A percentile compares a stretch with the other conserved stretches of the same genome.
These are phyloP conservation scores for Lentinus tigrinus DNA, from an alignment of 768 basidiomycete species.

Conservation along the genomic window DNA sequence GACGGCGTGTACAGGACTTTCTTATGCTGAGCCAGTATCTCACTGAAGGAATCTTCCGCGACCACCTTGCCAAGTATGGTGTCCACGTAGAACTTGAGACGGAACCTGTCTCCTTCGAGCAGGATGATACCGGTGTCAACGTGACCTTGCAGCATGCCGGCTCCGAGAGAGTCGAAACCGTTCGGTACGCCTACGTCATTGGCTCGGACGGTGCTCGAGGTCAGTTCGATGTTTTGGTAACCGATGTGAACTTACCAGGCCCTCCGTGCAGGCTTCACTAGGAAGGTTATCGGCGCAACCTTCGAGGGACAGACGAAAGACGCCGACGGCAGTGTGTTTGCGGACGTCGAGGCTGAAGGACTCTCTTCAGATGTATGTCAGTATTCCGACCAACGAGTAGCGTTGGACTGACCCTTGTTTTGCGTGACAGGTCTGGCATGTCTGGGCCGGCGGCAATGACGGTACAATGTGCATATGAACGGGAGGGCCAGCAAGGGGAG, in stretches of 20 bases:
- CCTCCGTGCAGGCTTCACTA: conserved; percentile 30
- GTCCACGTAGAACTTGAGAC: conserved; percentile 35
- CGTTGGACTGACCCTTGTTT: neutral
- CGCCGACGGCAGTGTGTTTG: conserved; percentile 28
- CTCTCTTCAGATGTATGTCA: conserved; percentile 12
- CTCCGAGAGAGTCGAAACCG: conserved; percentile 26
- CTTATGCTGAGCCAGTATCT: conserved; percentile 15
- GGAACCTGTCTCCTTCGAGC: conserved; percentile 35
- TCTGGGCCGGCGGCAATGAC: no score
- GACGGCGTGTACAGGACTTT: neutral
- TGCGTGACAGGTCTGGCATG: conserved; percentile 6
- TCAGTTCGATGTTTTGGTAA: neutral
- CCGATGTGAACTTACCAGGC: neutral
- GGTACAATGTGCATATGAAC: conserved; percentile 15
- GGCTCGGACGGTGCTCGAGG: conserved; percentile 42
- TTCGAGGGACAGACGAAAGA: conserved; percentile 42
- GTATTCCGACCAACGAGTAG: neutral
- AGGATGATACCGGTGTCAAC: conserved; percentile 30
- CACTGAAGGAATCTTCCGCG: conserved; percentile 32
- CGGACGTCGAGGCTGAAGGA: conserved; percentile 38
- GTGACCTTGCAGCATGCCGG: conserved; percentile 26
- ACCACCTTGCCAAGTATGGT: conserved; percentile 25
- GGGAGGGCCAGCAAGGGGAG: neutral
- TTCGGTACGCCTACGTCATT: conserved; percentile 34
- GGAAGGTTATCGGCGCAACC: conserved; percentile 39